Base-by-base conservation (phyloP, 1,284 basidiomycete genomes). In the Pseudozyma flocculosa region DNA sequence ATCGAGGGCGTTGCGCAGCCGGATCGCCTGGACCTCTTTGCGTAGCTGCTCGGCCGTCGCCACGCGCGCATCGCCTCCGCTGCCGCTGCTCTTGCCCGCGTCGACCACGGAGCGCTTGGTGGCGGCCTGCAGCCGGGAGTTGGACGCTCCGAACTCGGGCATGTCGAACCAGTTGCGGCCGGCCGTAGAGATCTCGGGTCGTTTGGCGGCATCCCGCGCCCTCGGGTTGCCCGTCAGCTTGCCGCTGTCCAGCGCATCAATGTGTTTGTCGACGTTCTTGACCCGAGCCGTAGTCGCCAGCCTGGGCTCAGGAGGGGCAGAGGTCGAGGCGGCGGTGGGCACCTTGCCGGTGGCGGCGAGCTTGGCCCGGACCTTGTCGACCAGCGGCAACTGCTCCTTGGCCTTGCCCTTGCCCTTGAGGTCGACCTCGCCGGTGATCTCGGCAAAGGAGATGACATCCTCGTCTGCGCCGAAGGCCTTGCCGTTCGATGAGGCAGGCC, bases 81-180 rank as follows among this genome's bases (percentile, higher is more conserved):
- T 70, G 24, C 45, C 58, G 38, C 54, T 64, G 17, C 67, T 39
- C 30, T 66, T 53, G 18, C 65, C 65, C 5, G 32, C 39, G 39
- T 71, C 56, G 13, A 58, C 54, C 8, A 55, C 61, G 2, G 64
- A 54, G 9, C 61, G 55, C 43, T 56, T 65, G 30, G 54, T 57
- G 36, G 51, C 45, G 0, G 58, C 57, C 13, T 48, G 54, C 15
- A 68, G 43, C 45, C 55, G 26, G 22, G 60, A 47, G 22, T 50
- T 32, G 2, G 54, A 60, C 14, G 63, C 60, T 7, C 59, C 60
- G 21, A 91, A 89, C 7, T 90, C 85, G 26, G 94, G 92, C 54
- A 97, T 83, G 70, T 94, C 88, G 71, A 91, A 92, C 93, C 94
- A 98, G 46, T 84, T 83, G 43, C 87, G 84, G 0, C 91, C 92